Evolutionary conservation across 1,284 basidiomycete species (phyloP).

Genomic region (Athelia psychrophila): DNA sequence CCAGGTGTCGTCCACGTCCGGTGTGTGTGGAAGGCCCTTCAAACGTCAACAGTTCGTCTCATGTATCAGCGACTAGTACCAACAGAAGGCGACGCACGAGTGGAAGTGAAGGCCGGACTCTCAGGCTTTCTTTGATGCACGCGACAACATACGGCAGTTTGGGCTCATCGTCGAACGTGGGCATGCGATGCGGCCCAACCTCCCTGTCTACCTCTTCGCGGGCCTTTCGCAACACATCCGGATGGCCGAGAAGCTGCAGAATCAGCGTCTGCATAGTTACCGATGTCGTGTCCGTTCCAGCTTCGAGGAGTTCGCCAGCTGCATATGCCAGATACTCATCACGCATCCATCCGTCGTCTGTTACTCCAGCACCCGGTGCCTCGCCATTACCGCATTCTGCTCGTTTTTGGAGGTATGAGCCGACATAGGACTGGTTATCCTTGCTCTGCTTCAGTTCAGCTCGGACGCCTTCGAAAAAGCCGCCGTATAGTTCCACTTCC

Average conservation of each 20-base stretch:
- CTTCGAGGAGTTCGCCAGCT: conserved; percentile 8
- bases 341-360: conserved; percentile 13
- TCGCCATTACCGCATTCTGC: conserved; percentile 10
- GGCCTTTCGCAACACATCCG: conserved; percentile 15
- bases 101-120: too few relatives aligned
- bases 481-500: too few relatives aligned
- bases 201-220: conserved; percentile 22
- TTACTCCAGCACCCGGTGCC: conserved; percentile 12
- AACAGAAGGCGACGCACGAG: too few relatives aligned
- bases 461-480: conserved; percentile 2
- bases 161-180: conserved; percentile 24
- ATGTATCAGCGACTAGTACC: too few relatives aligned
- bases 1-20: conserved; percentile 23
- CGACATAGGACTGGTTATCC: neutral
- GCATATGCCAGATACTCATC: conserved; percentile 17
- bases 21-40: conserved; percentile 24
- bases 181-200: conserved; percentile 23
- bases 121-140: conserved; percentile 27
- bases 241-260: conserved; percentile 20
- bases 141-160: conserved; percentile 24
- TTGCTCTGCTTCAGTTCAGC: neutral
- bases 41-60: too few relatives aligned
- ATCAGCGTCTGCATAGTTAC: conserved; percentile 19
- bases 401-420: conserved; percentile 9
- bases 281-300: conserved; percentile 6